These are phyloP conservation scores for Penicillium sp. DNA, from an alignment of 2,329 filamentous ascomycete genomes.

Conservation along the genomic window DNA sequence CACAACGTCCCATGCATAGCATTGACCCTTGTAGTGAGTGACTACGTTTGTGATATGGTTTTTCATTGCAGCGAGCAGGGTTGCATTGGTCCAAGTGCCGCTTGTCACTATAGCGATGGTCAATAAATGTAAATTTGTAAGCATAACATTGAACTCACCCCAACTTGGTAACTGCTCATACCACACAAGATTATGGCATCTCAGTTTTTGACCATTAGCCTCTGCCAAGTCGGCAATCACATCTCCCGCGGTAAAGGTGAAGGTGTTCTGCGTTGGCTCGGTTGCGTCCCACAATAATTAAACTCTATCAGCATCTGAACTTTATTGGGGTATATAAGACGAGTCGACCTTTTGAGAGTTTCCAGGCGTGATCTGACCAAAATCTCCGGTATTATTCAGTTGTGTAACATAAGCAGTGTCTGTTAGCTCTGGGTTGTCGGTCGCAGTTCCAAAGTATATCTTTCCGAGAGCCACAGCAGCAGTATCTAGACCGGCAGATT, in stretches of 20 bases:
- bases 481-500: conserved; percentile 26
- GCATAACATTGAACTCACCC: conserved; percentile 44
- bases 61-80: conserved; percentile 57
- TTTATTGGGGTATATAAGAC: neutral
- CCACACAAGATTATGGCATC: conserved; percentile 64
- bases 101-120: conserved; percentile 36
- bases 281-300: conserved; percentile 57
- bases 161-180: conserved; percentile 50
- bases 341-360: conserved; percentile 56
- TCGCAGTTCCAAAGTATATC: conserved; percentile 58
- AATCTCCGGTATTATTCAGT: conserved; percentile 60
- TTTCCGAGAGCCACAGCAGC: conserved; percentile 56
- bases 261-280: conserved; percentile 57
- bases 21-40: conserved; percentile 36
- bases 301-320: neutral
- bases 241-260: conserved; percentile 61
- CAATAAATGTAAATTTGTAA: neutral
- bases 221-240: conserved; percentile 43
- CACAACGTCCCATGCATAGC: conserved; percentile 43
- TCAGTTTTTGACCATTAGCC: conserved; percentile 48
- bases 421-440: conserved; percentile 55
- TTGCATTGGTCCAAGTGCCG: conserved; percentile 57
- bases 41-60: conserved; percentile 42
- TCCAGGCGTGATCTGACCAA: conserved; percentile 64
- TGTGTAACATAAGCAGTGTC: conserved; percentile 58